These are phyloP conservation scores for Yarrowia keelungensis DNA, from an alignment of 805 yeast species.

Conservation along the genomic window DNA sequence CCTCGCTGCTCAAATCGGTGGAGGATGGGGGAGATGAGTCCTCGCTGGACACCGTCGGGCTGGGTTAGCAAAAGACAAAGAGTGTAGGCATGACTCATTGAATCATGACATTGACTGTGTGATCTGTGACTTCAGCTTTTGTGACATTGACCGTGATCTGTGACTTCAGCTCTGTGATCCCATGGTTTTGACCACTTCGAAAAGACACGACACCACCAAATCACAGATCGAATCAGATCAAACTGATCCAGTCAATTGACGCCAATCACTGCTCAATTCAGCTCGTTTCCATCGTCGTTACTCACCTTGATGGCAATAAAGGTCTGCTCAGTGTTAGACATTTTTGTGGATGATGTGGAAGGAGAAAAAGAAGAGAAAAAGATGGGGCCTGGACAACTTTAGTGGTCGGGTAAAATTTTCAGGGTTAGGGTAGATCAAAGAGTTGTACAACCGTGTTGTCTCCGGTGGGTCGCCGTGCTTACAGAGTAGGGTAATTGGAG, in stretches of 20 bases:
- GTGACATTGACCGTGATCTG: no score
- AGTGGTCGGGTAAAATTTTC: slow-evolving; percentile 18
- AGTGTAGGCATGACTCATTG: no score
- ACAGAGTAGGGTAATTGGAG: not conserved
- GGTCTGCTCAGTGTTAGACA: slow-evolving; percentile 47
- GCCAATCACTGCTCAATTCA: not conserved
- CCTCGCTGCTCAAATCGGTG: slow-evolving; percentile 97
- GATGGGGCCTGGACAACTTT: not conserved
- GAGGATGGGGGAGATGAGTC: slow-evolving; percentile 86
- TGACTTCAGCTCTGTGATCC: no score
- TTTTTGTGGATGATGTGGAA: slow-evolving; percentile 35
- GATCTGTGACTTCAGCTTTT: no score
- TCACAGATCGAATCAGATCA: not conserved
- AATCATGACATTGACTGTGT: no score
- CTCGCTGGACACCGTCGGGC: slow-evolving; percentile 99
- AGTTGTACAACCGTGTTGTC: not conserved
- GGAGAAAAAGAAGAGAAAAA: not conserved
- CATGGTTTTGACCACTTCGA: not conserved
- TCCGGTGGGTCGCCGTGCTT: slow-evolving; percentile 11
- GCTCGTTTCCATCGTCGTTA: not conserved
- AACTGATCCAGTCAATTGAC: not conserved
- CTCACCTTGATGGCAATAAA: slow-evolving; percentile 53
- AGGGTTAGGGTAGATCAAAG: slow-evolving; percentile 15
- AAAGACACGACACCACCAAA: not conserved
- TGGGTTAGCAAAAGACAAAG: slow-evolving; percentile 40